Base-by-base conservation (phyloP, 345 rosid species). In the Atalantia buxifolia region DNA sequence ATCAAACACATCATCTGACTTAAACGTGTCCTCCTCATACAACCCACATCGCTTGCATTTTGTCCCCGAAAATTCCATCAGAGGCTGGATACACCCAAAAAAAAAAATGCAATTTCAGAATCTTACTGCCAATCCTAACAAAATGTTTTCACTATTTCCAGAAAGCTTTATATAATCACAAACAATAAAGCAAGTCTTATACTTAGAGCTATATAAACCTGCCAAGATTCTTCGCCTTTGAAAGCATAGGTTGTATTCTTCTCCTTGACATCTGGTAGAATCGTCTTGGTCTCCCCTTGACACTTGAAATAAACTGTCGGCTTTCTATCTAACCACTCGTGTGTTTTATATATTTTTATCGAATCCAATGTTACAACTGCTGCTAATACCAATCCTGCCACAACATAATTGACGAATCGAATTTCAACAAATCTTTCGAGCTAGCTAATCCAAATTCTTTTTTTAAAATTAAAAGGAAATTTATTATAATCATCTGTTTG, bases 31-130 rank as follows among this genome's bases (percentile, higher is more conserved):
- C 79, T 85, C 22, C 87, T 94, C 98, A 61, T 92, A 97, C 78
- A 97, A 83, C 30, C 98, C 99, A 84, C 99, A 97, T 74, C 97
- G 85, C 89, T 94, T 97, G 92, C 99, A 97, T 81, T 93, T 94
- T 57, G 79, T 85, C 69, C 88, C 86, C 8, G 82, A 40, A 25
- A 94, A 81, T 76, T 84, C 81, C 0, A 93, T 92, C 50, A 97
- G 69, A 35, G 98, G 98, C 98, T 97, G 87, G 72, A 82, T 78
- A 62, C 21, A 85, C 13, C 18, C 16, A 12, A 42, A 42, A 42
- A 45, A 22, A 75, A 72, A 81, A 64, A 76, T 1, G 2, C 16
- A 65, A 50, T 67, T 69, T 19, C 55, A 68, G 62, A n/a, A 33
- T 56, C 24, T 38, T 30, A 76, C 25, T 53, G 33, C 33, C 7